A percentile compares a stretch with the other conserved stretches of the same genome.
Conservation (phyloP, 2,329 filamentous ascomycete genomes). For the Fusarium succisae region DNA sequence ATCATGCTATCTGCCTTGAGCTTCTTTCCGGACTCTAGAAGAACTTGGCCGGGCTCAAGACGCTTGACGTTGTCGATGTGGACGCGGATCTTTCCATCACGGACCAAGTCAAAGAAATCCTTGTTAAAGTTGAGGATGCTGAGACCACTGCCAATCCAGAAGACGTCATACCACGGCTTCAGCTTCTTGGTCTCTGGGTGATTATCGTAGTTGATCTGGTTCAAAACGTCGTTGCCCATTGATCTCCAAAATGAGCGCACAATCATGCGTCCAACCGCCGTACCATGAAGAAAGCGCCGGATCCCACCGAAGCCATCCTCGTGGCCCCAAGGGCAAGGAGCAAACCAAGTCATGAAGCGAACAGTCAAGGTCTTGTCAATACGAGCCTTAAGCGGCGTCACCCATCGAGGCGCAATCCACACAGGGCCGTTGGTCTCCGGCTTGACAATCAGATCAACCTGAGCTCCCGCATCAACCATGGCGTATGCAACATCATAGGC, state of each 20-base stretch:
- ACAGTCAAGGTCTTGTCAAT: neutral
- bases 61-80: slow-evolving; percentile 57
- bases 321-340: neutral
- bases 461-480: slow-evolving; percentile 51
- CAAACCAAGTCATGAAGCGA: slow-evolving; percentile 4
- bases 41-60: slow-evolving; percentile 51
- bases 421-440: neutral
- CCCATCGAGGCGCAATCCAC: neutral
- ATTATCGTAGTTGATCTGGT: slow-evolving; percentile 55
- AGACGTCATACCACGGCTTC: slow-evolving; percentile 51
- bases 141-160: slow-evolving; percentile 60
- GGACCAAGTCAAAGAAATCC: slow-evolving; percentile 61
- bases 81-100: slow-evolving; percentile 56
- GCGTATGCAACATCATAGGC: slow-evolving; percentile 65
- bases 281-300: neutral
- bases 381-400: neutral
- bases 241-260: slow-evolving; percentile 56
- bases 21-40: slow-evolving; percentile 52
- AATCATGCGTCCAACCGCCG: neutral
- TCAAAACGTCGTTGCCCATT: slow-evolving; percentile 56
- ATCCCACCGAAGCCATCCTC: neutral
- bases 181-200: slow-evolving; percentile 51
- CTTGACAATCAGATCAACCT: neutral
- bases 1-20: slow-evolving; percentile 58
- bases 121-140: slow-evolving; percentile 64